Evolutionary conservation across 1,284 basidiomycete genomes (phyloP).

Genomic region (Tremellales sp.): DNA sequence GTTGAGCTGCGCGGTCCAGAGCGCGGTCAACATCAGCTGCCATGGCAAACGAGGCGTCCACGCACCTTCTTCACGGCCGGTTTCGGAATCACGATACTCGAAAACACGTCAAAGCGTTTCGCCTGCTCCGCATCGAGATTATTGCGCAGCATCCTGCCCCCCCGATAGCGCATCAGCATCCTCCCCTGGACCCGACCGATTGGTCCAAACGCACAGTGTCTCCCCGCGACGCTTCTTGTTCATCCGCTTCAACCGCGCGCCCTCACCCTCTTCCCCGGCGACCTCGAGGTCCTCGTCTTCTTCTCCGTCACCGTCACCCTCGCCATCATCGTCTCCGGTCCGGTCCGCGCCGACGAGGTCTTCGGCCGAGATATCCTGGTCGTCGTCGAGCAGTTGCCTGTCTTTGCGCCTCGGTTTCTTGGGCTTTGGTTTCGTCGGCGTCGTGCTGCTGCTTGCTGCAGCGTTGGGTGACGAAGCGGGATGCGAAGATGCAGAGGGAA

Average conservation of each 20-base stretch:
- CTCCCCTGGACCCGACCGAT: slow-evolving; percentile 1
- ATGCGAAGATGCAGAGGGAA: too few species aligned
- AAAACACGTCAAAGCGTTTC: slow-evolving; percentile 42
- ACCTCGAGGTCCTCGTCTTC: slow-evolving; percentile 18
- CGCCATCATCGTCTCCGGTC: slow-evolving; percentile 2
- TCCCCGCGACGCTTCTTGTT: slow-evolving; percentile 6
- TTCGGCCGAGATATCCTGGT: too few species aligned
- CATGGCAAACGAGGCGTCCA: not conserved
- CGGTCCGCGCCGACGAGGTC: slow-evolving; percentile 18
- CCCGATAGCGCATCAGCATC: slow-evolving; percentile 2
- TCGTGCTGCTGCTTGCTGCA: too few species aligned
- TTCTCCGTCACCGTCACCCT: slow-evolving; percentile 8
- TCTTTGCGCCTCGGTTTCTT: too few species aligned
- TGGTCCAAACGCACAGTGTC: slow-evolving; percentile 10
- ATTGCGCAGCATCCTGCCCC: slow-evolving; percentile 29
- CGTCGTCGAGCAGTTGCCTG: too few species aligned
- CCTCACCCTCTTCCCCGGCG: slow-evolving; percentile 3
- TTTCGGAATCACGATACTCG: slow-evolving; percentile 29
- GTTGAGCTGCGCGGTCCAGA: slow-evolving; percentile 27
- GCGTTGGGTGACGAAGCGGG: too few species aligned
- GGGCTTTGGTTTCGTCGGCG: too few species aligned
- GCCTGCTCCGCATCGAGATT: slow-evolving; percentile 38
- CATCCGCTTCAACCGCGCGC: not conserved
- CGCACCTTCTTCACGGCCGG: slow-evolving; percentile 36
- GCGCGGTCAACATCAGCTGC: not conserved